Conservation (phyloP, 768 basidiomycete genomes). For the Crassisporium funariophilum region DNA sequence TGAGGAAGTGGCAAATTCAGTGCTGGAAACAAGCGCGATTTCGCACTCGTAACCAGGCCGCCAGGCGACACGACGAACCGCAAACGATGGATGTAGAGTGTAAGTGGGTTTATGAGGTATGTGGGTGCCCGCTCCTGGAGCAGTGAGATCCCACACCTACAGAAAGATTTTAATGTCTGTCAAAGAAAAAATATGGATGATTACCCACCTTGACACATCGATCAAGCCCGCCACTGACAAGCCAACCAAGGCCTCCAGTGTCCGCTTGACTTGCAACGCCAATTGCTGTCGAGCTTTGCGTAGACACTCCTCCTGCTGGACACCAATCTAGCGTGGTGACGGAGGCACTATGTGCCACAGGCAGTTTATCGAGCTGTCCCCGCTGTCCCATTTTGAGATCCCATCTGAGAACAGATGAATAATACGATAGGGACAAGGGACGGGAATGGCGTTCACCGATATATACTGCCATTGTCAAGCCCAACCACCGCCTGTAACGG, state of each 20-base stretch:
- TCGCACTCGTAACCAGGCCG: conserved; percentile 78
- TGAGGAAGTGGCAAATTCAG: conserved; percentile 42
- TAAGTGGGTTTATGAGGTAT: conserved; percentile 68
- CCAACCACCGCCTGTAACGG: conserved; percentile 72
- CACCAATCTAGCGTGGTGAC: conserved; percentile 80
- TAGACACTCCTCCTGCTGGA: conserved; percentile 25
- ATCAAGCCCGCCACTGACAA: conserved; percentile 80
- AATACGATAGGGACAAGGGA: neutral
- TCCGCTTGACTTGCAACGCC: conserved; percentile 23
- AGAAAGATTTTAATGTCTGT: neutral
- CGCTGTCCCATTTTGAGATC: conserved; percentile 79
- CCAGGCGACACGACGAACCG: conserved; percentile 75
- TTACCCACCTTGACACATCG: conserved; percentile 67
- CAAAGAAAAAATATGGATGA: neutral
- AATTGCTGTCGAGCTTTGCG: conserved; percentile 11
- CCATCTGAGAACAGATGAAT: conserved; percentile 49
- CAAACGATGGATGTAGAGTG: conserved; percentile 72
- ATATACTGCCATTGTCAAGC: conserved; percentile 70
- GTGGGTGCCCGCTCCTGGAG: conserved; percentile 43
- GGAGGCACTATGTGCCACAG: conserved; percentile 72
- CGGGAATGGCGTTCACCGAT: conserved; percentile 44
- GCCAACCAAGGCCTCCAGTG: conserved; percentile 59
- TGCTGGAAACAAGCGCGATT: conserved; percentile 71
- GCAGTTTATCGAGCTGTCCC: conserved; percentile 69
- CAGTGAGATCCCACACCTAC: conserved; percentile 74